phyloP scores from a whole-genome alignment of 345 rosid species.

The Acer saccharum region DNA sequence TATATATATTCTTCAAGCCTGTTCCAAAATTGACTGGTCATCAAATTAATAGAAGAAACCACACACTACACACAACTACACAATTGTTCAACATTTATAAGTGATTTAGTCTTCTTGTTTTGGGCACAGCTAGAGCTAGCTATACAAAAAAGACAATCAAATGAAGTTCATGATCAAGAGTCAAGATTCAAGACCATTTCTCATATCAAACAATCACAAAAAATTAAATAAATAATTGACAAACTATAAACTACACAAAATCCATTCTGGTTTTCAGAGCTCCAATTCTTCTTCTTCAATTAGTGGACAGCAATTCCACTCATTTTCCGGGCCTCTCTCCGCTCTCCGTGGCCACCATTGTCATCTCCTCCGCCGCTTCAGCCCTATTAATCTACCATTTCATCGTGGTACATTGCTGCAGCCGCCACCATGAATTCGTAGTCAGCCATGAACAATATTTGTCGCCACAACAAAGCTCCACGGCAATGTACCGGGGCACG shows the following conservation, averaged over 20 bases:
- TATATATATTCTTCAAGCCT: not conserved
- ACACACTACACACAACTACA: no score
- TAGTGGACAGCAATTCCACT: not conserved
- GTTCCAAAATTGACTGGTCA: no score
- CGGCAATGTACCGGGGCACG: not conserved
- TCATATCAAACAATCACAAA: not conserved
- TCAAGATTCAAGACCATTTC: not conserved
- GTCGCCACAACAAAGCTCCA: not conserved
- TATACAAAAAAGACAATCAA: not conserved
- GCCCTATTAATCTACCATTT: conserved; percentile 3
- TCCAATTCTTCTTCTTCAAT: not conserved
- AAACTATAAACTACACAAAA: not conserved
- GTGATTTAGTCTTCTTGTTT: no score
- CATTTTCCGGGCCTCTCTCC: not conserved
- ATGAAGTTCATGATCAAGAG: not conserved
- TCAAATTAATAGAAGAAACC: no score
- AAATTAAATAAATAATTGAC: not conserved
- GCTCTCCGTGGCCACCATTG: not conserved
- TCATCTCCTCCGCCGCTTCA: not conserved
- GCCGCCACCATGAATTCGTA: not conserved
- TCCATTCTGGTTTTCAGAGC: not conserved
- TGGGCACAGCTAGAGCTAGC: no score
- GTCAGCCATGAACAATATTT: not conserved
- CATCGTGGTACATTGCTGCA: conserved; percentile 2
- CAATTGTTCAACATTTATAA: no score